Conservation (phyloP, 2,329 filamentous ascomycete species). For the Chrysoporthe austroafricana region DNA sequence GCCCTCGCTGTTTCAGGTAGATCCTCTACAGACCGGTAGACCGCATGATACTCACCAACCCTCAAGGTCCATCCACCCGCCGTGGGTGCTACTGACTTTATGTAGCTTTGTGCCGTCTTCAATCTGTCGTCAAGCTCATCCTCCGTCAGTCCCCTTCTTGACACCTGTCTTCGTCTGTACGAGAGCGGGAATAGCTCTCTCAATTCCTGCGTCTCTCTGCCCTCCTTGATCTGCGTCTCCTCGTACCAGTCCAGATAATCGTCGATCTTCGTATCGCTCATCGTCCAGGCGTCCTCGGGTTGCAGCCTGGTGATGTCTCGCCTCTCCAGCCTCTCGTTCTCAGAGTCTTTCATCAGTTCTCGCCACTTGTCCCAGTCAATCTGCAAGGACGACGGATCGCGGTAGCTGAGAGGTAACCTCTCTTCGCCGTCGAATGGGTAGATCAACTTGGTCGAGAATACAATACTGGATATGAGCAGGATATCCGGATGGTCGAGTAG, state of each 20-base stretch:
- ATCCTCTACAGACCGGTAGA: constrained; percentile 45
- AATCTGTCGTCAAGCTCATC: constrained; percentile 34
- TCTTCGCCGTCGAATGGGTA: constrained; percentile 71
- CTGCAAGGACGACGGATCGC: constrained; percentile 60
- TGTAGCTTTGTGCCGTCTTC: constrained; percentile 34
- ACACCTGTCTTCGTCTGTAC: constrained; percentile 17
- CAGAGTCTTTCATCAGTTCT: constrained; percentile 46
- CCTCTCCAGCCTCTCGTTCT: constrained; percentile 31
- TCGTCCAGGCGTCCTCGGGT: constrained; percentile 41
- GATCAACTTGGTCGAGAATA: constrained; percentile 77
- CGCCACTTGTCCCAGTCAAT: constrained; percentile 79
- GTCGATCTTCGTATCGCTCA: constrained; percentile 66
- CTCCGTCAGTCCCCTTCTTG: constrained; percentile 29
- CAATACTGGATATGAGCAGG: constrained; percentile 69
- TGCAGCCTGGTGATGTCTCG: constrained; percentile 35
- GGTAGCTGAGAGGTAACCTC: constrained; percentile 52
- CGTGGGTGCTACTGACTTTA: constrained; percentile 31
- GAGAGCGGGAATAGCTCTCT: constrained; percentile 41
- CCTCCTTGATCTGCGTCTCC: constrained; percentile 44
- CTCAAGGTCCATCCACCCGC: constrained; percentile 31
- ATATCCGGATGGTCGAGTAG: constrained; percentile 73
- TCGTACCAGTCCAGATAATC: constrained; percentile 83
- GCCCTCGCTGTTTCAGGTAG: constrained; percentile 45
- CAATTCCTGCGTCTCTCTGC: constrained; percentile 38
- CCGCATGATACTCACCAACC: constrained; percentile 40